These are phyloP conservation scores for Exserohilum rostratum DNA, from an alignment of 2,329 filamentous ascomycete genomes.

Conservation along the genomic window DNA sequence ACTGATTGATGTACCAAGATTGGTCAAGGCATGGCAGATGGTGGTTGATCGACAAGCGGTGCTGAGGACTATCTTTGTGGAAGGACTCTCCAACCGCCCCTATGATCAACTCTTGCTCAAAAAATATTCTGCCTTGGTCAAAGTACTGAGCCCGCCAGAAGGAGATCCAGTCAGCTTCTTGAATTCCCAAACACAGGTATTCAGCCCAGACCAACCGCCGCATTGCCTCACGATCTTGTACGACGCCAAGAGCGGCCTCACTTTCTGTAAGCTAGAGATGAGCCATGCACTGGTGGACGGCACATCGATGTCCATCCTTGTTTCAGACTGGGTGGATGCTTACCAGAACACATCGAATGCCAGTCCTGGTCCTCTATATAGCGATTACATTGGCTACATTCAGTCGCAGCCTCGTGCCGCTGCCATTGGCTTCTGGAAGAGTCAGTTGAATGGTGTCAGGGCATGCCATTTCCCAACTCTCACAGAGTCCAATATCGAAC, in stretches of 20 bases:
- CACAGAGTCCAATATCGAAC: too few species aligned
- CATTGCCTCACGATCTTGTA: constrained; percentile 16
- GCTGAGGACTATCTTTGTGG: constrained; percentile 23
- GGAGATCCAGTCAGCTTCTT: not conserved
- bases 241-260: constrained; percentile 5
- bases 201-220: constrained; percentile 7
- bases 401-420: constrained; percentile 2
- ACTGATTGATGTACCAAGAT: constrained; percentile 3
- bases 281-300: constrained; percentile 27
- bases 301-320: constrained; percentile 12
- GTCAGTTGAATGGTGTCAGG: constrained; percentile 9
- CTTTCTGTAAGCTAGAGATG: constrained; percentile 20
- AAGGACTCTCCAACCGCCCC: constrained; percentile 1
- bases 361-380: constrained; percentile 15
- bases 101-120: too few species aligned
- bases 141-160: not conserved
- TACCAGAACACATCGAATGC: constrained; percentile 10
- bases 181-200: not conserved
- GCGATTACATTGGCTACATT: constrained; percentile 20
- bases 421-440: constrained; percentile 19
- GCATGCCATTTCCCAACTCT: constrained; percentile 18
- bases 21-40: constrained; percentile 19
- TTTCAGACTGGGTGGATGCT: constrained; percentile 14
- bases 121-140: not conserved
- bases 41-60: constrained; percentile 21